Evolutionary conservation across 2,329 filamentous ascomycete species (phyloP), one percentile per base, ranked within the genome.

Genomic region (Colletotrichum spaethianum): DNA sequence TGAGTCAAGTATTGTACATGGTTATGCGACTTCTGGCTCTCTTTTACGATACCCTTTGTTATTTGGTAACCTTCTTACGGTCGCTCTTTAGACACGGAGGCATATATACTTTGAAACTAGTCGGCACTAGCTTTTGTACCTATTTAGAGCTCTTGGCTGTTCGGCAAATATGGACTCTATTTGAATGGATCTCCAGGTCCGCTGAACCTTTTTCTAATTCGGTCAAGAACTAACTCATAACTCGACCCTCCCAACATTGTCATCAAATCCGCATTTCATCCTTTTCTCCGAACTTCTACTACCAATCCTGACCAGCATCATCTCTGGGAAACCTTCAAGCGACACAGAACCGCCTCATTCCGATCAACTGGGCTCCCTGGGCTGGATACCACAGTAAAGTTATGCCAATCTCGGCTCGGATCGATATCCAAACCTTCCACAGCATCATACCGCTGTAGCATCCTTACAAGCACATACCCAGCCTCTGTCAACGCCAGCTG

Each of bases 401-500:
- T 63, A 4, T 68, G 64, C 57, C 68, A 68, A 20, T 71, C 64
- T 16, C 68, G 5, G 26, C 31, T 42, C 33, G 0, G 20, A 33
- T 71, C 68, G 16, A 71, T 56, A 23, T 66, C 70, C 56, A 73
- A 14, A 5, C 67, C 62, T 2, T 70, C 42, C 42, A 77, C 63
- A 5, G 57, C 56, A 40, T 75, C 74, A 8, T 75, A 79, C 50
- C 74, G 61, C 70, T 79, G 77, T 1, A 72, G 70, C 66, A 79
- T 73, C 16, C 76, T 75, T 14, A 76, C 72, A 2, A 74, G 53
- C 11, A 77, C 75, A 28, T 79, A 79, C 2, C 74, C 74, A 1
- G 74, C 75, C 59, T 79, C 75, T 52, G 77, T 74, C 44, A 79
- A 33, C 16, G 78, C 78, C 52, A 80, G 81, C 74, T 82, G 76